Evolutionary conservation across 805 yeast species (phyloP), one percentile per base, ranked within the genome.

Genomic region (Candida sithepensis): DNA sequence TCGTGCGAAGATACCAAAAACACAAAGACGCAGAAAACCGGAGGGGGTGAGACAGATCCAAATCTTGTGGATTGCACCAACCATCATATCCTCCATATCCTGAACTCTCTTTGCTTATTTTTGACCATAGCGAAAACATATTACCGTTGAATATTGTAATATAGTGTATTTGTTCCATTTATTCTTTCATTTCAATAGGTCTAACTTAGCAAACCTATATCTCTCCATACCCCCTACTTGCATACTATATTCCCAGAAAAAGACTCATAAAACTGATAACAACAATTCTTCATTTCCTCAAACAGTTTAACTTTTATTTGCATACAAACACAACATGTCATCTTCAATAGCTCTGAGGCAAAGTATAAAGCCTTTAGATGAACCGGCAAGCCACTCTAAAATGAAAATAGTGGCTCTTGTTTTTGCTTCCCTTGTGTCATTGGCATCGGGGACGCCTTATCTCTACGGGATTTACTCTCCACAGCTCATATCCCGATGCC

Each of bases 401-500:
- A 19, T 32, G 43, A 52, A 52, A 34, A n/a, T 45, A 13, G 32
- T 57, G 0, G 47, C 64, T 2, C 48, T 64, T 3, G 18, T 49
- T 5, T 52, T 50, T 26, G 61, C 61, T 5, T 57, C 67, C 13
- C 58, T 83, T 16, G 82, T 82, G 8, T 76, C 87, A 0, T 57
- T 85, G 41, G 89, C 85, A 0, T 75, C 88, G 3, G 92, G 94
- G 2, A 85, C 90, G 2, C 86, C 88, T 0, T 86, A 86, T 56
- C 67, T 84, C 13, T 86, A 81, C 60, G 87, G 91, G 0, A 78
- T 81, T n/a, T 86, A 80, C 59, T 82, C 89, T 1, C 91, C 92
- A 2, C 90, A 85, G 59, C 67, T 86, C 52, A 74, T 84, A 23
- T 67, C 71, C 22, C 67, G 73, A 54, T 78, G 85, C 21, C 74